These are phyloP conservation scores for Dendrobium nobile DNA, from an alignment of 106 monocot species.

Conservation along the genomic window DNA sequence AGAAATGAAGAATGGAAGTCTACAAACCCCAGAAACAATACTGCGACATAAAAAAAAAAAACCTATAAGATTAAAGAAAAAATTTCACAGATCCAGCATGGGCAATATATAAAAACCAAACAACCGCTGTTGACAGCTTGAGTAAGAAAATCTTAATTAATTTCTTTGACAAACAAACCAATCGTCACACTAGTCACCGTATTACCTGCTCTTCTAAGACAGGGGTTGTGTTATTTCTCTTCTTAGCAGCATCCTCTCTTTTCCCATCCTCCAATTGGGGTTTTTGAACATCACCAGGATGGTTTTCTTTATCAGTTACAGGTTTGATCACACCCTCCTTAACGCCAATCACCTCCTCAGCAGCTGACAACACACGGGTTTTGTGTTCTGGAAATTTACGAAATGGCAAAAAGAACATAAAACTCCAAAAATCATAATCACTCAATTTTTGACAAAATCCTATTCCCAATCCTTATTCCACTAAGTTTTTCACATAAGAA, in stretches of 20 bases:
- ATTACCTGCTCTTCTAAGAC: neutral
- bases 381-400: slow-evolving; percentile 14
- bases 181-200: neutral
- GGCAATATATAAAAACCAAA: neutral
- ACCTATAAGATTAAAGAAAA: neutral
- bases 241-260: neutral
- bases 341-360: neutral
- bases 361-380: slow-evolving; percentile 33
- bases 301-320: slow-evolving; percentile 8
- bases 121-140: neutral
- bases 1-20: too few species aligned
- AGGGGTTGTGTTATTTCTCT: neutral
- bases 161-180: neutral
- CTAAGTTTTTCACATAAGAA: neutral
- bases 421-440: neutral
- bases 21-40: too few species aligned
- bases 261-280: neutral
- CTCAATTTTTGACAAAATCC: neutral
- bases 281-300: slow-evolving; percentile 1
- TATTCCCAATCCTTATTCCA: neutral
- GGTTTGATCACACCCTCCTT: slow-evolving; percentile 11
- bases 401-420: neutral
- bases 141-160: neutral
- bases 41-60: neutral
- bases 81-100: neutral